Evolutionary conservation across 106 monocot species (phyloP), one percentile per base, ranked within the genome.

Genomic region (Dendrobium huoshanense): DNA sequence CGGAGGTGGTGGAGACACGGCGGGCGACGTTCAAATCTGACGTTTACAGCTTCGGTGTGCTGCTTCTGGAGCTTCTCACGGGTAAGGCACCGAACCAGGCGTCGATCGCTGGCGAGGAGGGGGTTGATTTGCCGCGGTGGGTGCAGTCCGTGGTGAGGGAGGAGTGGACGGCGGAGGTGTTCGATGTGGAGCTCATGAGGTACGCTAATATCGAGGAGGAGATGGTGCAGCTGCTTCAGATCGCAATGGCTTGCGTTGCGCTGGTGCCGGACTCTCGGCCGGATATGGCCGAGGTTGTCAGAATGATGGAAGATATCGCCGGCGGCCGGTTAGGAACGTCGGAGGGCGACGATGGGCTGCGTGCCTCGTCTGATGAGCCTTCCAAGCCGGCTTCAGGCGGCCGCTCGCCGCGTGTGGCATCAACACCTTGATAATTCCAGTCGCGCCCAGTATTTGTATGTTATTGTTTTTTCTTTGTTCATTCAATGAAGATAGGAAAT

Each of bases 51-150:
- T 91, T 92, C 43, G 97, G 97, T 0, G 92, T 98, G 48, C 84
- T 97, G 24, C 85, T 98, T 18, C 85, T 98, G 55, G 97, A 94
- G 84, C 85, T 98, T 41, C 87, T 98, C 10, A 98, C 94, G 5
- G 97, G 97, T n/a, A 92, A 89, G 85, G 82, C 94, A 4, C 96
- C 94, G 2, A 83, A 79, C 82, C 92, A 95, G 88, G 81, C 90
- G 5, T 85, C 89, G 41, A 27, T 92, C 7, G 90, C 87, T 7
- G 91, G 88, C 7, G 91, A 94, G 19, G 93, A 94, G 16, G 94
- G 92, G 65, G 86, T 90, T 22, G 96, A 94, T 76, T 80, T 96
- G 83, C 94, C 96, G n/a, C 78, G 96, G 55, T 96, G 96, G 96
- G 93, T 93, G 72, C 90, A 89, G 80, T 88, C 93, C 19, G 88